Evolutionary conservation across 257 asterid genomes (phyloP).

Genomic region (Solanum tarijense): DNA sequence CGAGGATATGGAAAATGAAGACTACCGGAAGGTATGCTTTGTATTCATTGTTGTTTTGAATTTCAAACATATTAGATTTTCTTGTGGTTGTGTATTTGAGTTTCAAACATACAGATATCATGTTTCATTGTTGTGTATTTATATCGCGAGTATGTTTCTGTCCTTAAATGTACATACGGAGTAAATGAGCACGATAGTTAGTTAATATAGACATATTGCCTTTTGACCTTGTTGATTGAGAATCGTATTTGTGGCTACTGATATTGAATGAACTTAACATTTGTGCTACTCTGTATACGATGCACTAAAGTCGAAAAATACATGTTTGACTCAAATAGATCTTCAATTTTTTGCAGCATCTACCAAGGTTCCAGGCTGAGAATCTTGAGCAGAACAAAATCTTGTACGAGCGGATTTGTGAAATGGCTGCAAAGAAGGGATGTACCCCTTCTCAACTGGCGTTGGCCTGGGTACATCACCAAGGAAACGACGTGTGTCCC

Average conservation of each 20-base stretch:
- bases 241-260: neutral
- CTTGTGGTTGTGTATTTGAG: neutral
- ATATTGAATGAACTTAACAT: neutral
- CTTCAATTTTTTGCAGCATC: neutral
- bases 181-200: neutral
- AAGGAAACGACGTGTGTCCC: slow-evolving; percentile 38
- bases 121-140: too few species aligned
- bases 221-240: neutral
- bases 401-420: slow-evolving; percentile 18
- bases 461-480: slow-evolving; percentile 52
- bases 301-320: neutral
- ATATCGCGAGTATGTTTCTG: too few species aligned
- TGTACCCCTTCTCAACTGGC: slow-evolving; percentile 47
- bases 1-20: slow-evolving; percentile 16
- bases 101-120: neutral
- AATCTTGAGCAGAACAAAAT: slow-evolving; percentile 30
- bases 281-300: neutral
- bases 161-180: too few species aligned
- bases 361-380: slow-evolving; percentile 32
- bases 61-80: neutral
- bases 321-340: neutral
- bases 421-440: slow-evolving; percentile 28
- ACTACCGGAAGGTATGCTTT: slow-evolving; percentile 23
- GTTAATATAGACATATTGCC: neutral
- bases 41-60: neutral